A percentile compares a stretch with the other conserved stretches of the same genome.
phyloP scores from a whole-genome alignment of 75 land plant genomes.

The Larix kaempferi region DNA sequence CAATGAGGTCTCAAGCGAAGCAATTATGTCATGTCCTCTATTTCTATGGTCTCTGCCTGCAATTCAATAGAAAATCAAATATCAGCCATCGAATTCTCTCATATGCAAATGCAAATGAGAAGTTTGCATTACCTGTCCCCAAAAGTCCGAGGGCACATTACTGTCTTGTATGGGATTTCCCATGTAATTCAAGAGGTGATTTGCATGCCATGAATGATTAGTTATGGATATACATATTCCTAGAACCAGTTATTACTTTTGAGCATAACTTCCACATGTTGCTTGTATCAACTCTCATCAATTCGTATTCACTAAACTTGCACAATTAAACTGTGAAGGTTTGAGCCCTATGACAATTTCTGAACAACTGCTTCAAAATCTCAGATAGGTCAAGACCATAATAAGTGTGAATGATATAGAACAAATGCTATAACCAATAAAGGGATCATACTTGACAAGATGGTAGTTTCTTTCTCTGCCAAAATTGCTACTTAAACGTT shows the following conservation, averaged over 20 bases:
- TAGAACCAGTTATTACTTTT: background rate
- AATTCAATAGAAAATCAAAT: too few species aligned
- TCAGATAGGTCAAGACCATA: background rate
- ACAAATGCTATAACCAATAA: background rate
- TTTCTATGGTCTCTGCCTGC: too few species aligned
- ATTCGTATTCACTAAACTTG: background rate
- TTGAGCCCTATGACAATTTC: background rate
- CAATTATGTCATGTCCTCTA: too few species aligned
- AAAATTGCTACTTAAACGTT: constrained; percentile 27
- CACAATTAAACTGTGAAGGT: background rate
- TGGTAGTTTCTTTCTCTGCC: constrained; percentile 1
- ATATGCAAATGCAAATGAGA: too few species aligned
- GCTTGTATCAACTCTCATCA: background rate
- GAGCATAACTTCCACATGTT: background rate
- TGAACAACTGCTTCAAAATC: background rate
- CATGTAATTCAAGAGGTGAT: too few species aligned
- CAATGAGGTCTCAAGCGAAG: too few species aligned
- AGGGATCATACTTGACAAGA: background rate
- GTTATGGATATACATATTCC: too few species aligned
- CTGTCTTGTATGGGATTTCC: too few species aligned
- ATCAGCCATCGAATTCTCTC: too few species aligned
- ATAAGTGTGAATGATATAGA: background rate
- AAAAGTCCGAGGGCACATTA: too few species aligned
- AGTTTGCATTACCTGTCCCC: too few species aligned
- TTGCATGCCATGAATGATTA: too few species aligned